Base-by-base conservation (phyloP, 2,329 filamentous ascomycete species). In the Fusarium verrucosum region DNA sequence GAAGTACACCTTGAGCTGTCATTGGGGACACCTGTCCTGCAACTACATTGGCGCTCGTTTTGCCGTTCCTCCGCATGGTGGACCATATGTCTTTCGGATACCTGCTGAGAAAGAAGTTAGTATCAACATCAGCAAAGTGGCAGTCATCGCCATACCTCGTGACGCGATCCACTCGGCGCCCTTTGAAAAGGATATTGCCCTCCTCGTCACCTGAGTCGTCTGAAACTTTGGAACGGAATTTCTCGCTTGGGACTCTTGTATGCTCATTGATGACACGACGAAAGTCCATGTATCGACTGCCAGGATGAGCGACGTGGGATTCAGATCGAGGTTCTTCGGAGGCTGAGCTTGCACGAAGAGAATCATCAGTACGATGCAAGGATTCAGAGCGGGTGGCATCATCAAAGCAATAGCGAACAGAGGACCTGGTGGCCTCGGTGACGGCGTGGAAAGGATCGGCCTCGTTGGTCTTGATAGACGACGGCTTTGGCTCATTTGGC, bases 1-100 rank as follows among this genome's bases (percentile, higher is more conserved):
- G 84, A 41, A 87, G 73, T 38, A 82, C 79, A n/a, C 83, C 84
- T 25, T 81, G 83, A 9, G 81, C 84, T 13, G 83, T 86, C 40
- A 80, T 82, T 5, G 84, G 82, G 4, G 83, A 84, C 43, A 87
- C 74, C 10, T 83, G 76, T 45, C 83, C 77, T 11, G 81, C 81
- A 40, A 81, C 75, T 9, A 73, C 80, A 40, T 75, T 75, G 41
- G 77, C 80, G 57, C 81, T 84, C 13, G 82, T 75, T 32, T 82
- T 79, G n/a, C 81, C 81, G 66, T 81, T 84, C 72, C 82, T 84
- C 66, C 84, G 70, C 75, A 85, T 79, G 16, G 74, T 78, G 60
- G 82, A 80, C 82, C 80, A 81, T 28, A 85, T 77, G 23, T 82
- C 79, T 45, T 78, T 78, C 45, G 76, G 70, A 23, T 76, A 75